Percentiles rank a stretch among this genome's conserved stretches.
Conservation (phyloP, 2,329 filamentous ascomycete species). For the Verticillium albo-atrum region DNA sequence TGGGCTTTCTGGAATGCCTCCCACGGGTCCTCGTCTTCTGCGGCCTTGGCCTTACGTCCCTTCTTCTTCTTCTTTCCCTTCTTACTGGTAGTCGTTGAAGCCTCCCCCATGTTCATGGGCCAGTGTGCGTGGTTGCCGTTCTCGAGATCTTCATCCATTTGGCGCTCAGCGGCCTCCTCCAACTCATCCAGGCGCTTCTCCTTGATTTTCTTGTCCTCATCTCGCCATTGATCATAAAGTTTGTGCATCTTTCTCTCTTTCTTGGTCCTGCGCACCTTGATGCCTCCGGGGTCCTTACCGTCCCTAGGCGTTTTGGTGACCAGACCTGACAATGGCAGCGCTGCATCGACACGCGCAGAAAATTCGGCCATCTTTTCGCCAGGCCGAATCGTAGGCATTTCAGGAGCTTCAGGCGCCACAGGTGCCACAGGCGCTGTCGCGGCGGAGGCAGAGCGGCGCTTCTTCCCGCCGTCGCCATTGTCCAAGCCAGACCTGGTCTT, state of each 20-base stretch:
- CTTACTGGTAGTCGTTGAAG: constrained; percentile 39
- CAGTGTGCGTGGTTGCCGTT: constrained; percentile 34
- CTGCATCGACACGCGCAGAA: constrained; percentile 74
- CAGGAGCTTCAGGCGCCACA: constrained; percentile 15
- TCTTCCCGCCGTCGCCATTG: constrained; percentile 50
- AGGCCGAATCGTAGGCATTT: constrained; percentile 67
- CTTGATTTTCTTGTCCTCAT: constrained; percentile 59
- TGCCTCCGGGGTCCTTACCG: constrained; percentile 58
- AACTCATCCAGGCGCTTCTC: constrained; percentile 62
- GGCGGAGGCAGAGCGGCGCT: constrained; percentile 21
- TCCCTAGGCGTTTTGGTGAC: constrained; percentile 56
- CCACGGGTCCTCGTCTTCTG: constrained; percentile 68
- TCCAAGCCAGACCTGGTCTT: constrained; percentile 62
- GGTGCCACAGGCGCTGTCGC: constrained; percentile 14
- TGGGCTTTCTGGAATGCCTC: constrained; percentile 64
- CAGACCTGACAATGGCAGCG: constrained; percentile 71
- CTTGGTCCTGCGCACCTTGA: constrained; percentile 68
- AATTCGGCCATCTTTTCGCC: constrained; percentile 84
- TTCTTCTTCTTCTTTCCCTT: constrained; percentile 37
- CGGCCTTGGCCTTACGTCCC: constrained; percentile 32
- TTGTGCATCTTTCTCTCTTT: constrained; percentile 83
- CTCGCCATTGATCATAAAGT: constrained; percentile 72
- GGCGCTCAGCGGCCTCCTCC: constrained; percentile 58
- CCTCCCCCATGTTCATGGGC: constrained; percentile 20
- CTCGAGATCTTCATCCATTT: constrained; percentile 54